Conservation (phyloP, 805 yeast species). For the Phaffomyces opuntiae region DNA sequence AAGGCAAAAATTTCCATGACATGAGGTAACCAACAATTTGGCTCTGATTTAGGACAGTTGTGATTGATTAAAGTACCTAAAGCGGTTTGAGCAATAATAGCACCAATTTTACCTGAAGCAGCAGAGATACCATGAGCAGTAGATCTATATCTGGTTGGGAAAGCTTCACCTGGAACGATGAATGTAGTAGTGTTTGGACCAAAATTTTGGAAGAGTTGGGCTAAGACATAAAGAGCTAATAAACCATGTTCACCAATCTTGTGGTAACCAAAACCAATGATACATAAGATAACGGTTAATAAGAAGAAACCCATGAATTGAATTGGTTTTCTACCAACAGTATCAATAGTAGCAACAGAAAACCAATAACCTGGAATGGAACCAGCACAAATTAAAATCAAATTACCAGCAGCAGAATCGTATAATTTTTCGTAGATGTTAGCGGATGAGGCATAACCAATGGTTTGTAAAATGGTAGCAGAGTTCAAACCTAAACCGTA, state of each 20-base stretch:
- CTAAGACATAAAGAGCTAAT: conserved; percentile 69
- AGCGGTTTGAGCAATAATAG: conserved; percentile 84
- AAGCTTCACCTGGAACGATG: conserved; percentile 84
- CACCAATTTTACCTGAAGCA: conserved; percentile 88
- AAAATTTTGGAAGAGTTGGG: conserved; percentile 85
- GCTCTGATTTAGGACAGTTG: conserved; percentile 50
- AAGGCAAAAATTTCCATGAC: conserved; percentile 92
- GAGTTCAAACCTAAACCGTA: conserved; percentile 85
- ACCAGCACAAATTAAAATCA: conserved; percentile 92
- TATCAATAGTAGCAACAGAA: conserved; percentile 72
- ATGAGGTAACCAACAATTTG: conserved; percentile 79
- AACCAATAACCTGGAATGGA: conserved; percentile 92
- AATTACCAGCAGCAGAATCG: conserved; percentile 84
- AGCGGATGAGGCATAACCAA: conserved; percentile 70
- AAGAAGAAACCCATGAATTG: conserved; percentile 71
- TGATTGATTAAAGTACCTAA: conserved; percentile 79
- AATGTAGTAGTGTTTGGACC: conserved; percentile 94
- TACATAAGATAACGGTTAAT: conserved; percentile 66
- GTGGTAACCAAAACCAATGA: conserved; percentile 79
- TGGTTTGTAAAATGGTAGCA: conserved; percentile 70
- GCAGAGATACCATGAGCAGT: conserved; percentile 95
- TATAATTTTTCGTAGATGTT: conserved; percentile 67
- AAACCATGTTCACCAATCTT: conserved; percentile 59
- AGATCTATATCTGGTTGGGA: conserved; percentile 93
- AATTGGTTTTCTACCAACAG: conserved; percentile 76